These are phyloP conservation scores for Taphrina betulina DNA, from an alignment of 1,139 yeast genomes.

Conservation along the genomic window DNA sequence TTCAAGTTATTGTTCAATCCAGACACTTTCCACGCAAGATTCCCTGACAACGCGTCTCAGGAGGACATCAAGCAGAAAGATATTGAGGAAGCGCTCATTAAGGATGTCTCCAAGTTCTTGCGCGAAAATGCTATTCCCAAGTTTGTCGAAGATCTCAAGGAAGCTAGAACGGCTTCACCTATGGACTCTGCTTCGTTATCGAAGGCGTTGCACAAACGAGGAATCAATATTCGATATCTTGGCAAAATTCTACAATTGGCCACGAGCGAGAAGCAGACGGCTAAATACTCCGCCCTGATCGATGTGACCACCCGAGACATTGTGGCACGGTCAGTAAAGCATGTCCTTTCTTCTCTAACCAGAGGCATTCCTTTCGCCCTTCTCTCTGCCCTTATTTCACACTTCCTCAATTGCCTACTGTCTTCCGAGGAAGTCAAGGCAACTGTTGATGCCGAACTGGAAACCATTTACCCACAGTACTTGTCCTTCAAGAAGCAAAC, in stretches of 20 bases:
- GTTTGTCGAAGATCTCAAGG: conserved; percentile 57
- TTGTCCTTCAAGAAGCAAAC: conserved; percentile 51
- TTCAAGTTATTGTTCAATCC: conserved; percentile 66
- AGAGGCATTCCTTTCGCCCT: conserved; percentile 55
- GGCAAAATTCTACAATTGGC: conserved; percentile 49
- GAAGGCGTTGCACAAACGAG: conserved; percentile 66
- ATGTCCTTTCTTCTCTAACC: conserved; percentile 58
- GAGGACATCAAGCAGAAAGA: conserved; percentile 45
- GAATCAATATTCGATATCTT: conserved; percentile 86
- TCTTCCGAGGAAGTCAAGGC: conserved; percentile 54
- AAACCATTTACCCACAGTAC: conserved; percentile 35
- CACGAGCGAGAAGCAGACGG: conserved; percentile 45
- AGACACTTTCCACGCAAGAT: conserved; percentile 60
- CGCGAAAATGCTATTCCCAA: conserved; percentile 60
- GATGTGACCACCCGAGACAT: conserved; percentile 63
- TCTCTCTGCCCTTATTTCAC: conserved; percentile 61
- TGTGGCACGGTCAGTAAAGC: conserved; percentile 76
- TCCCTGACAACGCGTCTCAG: conserved; percentile 42
- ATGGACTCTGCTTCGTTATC: conserved; percentile 78
- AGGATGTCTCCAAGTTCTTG: conserved; percentile 67
- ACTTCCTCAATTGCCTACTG: conserved; percentile 70
- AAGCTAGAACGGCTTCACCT: conserved; percentile 60
- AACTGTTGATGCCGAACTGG: conserved; percentile 48
- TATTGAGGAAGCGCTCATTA: conserved; percentile 62
- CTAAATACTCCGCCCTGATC: conserved; percentile 45